These are phyloP conservation scores for Hemileccinum rubropunctum DNA, from an alignment of 768 basidiomycete species.

Conservation along the genomic window DNA sequence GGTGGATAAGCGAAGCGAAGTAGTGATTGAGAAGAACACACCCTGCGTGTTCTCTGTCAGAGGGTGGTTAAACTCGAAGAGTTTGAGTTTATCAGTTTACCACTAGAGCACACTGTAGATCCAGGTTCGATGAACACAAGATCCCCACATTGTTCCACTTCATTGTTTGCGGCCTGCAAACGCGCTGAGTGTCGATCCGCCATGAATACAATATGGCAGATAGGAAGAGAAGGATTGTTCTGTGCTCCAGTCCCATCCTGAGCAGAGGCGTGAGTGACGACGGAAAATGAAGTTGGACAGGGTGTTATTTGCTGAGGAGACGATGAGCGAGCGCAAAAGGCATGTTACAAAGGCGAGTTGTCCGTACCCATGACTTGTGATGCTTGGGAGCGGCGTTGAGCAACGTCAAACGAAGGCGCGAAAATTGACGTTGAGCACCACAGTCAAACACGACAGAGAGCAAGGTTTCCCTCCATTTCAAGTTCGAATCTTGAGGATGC, in stretches of 20 bases:
- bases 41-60: no score
- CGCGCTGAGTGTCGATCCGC: neutral
- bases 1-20: conserved; percentile 1
- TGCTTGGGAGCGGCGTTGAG: neutral
- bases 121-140: no score
- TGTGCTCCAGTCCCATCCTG: neutral
- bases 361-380: neutral
- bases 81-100: no score
- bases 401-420: conserved; percentile 4
- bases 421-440: conserved; percentile 4
- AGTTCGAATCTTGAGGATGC: neutral
- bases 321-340: neutral
- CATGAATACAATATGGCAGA: conserved; percentile 3
- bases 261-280: neutral
- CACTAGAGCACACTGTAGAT: no score
- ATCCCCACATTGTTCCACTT: neutral
- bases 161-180: neutral
- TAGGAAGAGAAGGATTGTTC: neutral
- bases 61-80: no score
- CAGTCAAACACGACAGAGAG: neutral
- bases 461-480: neutral
- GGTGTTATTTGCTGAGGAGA: neutral
- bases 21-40: neutral
- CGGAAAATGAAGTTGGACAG: neutral
- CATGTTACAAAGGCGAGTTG: neutral